Evolutionary conservation across 1,284 basidiomycete genomes (phyloP).

Genomic region (Hymenochaete sp.): DNA sequence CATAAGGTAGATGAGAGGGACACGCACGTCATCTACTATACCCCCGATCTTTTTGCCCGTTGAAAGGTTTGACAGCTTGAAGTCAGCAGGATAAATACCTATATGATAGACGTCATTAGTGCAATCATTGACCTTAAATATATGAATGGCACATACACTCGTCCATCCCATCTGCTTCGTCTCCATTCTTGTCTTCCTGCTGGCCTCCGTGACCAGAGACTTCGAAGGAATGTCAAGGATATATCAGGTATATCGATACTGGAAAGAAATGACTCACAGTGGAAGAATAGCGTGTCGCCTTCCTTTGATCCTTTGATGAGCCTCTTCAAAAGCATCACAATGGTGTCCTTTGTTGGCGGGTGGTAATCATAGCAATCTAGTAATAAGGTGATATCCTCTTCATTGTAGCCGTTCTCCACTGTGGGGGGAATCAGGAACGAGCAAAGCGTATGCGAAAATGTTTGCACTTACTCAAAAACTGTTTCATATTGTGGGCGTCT

Average conservation of each 20-base stretch:
- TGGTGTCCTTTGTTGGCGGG: slow-evolving; percentile 71
- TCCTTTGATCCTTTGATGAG: slow-evolving; percentile 71
- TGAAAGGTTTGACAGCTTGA: slow-evolving; percentile 59
- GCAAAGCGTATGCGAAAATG: background rate
- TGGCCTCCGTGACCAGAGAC: slow-evolving; percentile 52
- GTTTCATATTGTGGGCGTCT: slow-evolving; percentile 22
- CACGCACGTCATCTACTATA: slow-evolving; percentile 46
- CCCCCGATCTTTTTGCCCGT: too few species aligned
- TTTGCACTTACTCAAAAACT: slow-evolving; percentile 55
- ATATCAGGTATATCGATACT: background rate
- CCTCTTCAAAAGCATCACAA: slow-evolving; percentile 82
- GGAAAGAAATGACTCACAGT: slow-evolving; percentile 46
- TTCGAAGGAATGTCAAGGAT: slow-evolving; percentile 18
- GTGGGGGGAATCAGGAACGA: slow-evolving; percentile 4
- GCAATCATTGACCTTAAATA: background rate
- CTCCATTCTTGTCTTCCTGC: slow-evolving; percentile 39
- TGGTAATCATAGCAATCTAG: slow-evolving; percentile 63
- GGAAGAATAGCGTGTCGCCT: slow-evolving; percentile 87
- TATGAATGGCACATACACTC: slow-evolving; percentile 25
- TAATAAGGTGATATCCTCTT: slow-evolving; percentile 80
- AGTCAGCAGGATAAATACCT: slow-evolving; percentile 85
- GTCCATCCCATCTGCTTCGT: slow-evolving; percentile 28
- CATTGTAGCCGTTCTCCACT: slow-evolving; percentile 64
- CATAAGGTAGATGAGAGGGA: background rate
- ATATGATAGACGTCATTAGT: background rate